These are phyloP conservation scores for Apiotrichum porosum DNA, from an alignment of 1,284 basidiomycete species.

Conservation along the genomic window DNA sequence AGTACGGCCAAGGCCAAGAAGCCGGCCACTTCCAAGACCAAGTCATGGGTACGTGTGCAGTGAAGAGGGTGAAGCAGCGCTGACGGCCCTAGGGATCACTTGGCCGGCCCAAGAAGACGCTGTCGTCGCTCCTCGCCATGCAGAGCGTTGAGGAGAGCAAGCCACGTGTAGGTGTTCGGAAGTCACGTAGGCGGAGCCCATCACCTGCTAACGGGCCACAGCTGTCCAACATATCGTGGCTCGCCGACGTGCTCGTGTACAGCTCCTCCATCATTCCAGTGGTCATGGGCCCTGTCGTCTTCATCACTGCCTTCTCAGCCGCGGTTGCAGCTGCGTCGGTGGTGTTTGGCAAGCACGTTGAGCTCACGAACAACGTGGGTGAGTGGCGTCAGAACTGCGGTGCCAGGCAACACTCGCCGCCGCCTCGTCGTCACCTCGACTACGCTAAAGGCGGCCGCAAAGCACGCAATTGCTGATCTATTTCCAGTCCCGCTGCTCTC, in stretches of 20 bases:
- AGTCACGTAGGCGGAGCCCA: neutral
- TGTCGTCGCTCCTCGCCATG: constrained; percentile 35
- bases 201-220: too few species aligned
- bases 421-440: too few species aligned
- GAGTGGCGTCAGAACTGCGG: constrained; percentile 7
- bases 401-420: neutral
- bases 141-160: constrained; percentile 44
- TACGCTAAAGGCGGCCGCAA: too few species aligned
- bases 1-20: too few species aligned
- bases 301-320: constrained; percentile 68
- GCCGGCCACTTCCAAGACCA: too few species aligned
- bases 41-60: too few species aligned
- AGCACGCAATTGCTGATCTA: too few species aligned
- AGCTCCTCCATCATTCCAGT: constrained; percentile 57
- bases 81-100: too few species aligned
- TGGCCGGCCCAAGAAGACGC: constrained; percentile 13
- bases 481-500: constrained; percentile 68
- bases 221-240: constrained; percentile 70
- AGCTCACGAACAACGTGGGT: constrained; percentile 46
- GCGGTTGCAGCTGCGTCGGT: constrained; percentile 40
- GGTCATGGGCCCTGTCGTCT: constrained; percentile 61
- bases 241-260: constrained; percentile 75
- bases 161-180: constrained; percentile 29
- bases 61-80: too few species aligned
- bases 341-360: constrained; percentile 36